Evolutionary conservation across 2,329 filamentous ascomycete species (phyloP), one percentile per base, ranked within the genome.

Genomic region (Tympanopsis confertula): DNA sequence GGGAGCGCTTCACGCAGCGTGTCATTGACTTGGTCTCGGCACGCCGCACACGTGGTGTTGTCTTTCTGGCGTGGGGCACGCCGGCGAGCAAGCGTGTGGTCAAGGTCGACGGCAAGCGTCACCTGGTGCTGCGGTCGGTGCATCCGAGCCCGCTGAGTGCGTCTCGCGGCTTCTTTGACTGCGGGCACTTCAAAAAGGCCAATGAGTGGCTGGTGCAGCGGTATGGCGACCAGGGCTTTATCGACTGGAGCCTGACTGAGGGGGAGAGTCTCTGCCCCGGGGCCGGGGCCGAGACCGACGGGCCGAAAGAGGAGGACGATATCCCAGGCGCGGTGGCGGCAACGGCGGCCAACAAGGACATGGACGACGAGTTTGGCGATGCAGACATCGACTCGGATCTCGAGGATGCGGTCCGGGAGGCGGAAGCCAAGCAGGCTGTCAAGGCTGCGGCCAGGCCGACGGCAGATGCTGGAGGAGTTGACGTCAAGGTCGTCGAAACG

Each of bases 61-160:
- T 95, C 4, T 98, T 95, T 54, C 65, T 98, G 58, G 89, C 89
- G 1, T 98, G 91, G 91, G 91, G 91, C n/a, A 78, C 68, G 4
- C 85, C 86, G 1, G 91, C 91, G 0, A 82, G 79, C 39, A 82
- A 86, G 62, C 68, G 88, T 39, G 85, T 93, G 17, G 62, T 70
- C 29, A 82, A 78, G 47, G 69, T 96, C 37, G 82, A 91, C 52
- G 65, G 60, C 37, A 68, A 73, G 45, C 79, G 71, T 50, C 89
- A 98, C 62, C 69, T 86, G 35, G 85, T 98, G 28, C 66, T 98
- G 45, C 79, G 82, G 61, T 83, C 79, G 50, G 87, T 88, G 36
- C 91, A 98, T 61, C 91, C 91, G 0, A 94, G 86, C 57, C 91
- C 91, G n/a, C 59, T 95, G 46, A 93, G 86, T 60, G 91, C 89